These are phyloP conservation scores for Hylodesmum podocarpum DNA, from an alignment of 306 rosid species.

Conservation along the genomic window DNA sequence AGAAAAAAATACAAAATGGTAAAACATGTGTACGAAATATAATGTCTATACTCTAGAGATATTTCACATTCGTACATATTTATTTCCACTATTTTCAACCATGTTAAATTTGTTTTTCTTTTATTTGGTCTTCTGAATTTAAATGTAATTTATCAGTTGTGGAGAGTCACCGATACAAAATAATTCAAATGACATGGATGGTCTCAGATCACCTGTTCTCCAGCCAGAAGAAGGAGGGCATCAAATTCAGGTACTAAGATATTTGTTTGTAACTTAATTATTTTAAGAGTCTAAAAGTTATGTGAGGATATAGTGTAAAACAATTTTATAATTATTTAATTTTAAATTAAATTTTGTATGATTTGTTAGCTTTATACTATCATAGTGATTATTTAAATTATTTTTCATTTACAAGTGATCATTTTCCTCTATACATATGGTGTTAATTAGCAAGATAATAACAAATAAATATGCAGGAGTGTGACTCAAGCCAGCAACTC, in stretches of 20 bases:
- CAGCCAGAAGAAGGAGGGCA: constrained; percentile 41
- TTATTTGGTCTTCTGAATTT: not conserved
- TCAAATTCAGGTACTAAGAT: constrained; percentile 53
- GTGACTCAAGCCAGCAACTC: constrained; percentile 47
- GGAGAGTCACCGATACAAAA: constrained; percentile 58
- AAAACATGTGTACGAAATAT: not conserved
- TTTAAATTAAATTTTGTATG: too few relatives aligned
- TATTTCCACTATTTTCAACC: not conserved
- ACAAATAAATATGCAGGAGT: constrained; percentile 46
- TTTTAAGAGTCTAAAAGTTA: too few relatives aligned
- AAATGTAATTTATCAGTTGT: constrained; percentile 28
- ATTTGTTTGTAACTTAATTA: not conserved
- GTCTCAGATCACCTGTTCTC: constrained; percentile 38
- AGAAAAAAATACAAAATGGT: too few relatives aligned
- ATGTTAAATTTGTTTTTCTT: not conserved
- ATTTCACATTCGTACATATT: not conserved
- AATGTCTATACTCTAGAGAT: not conserved
- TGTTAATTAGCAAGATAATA: not conserved
- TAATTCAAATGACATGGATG: constrained; percentile 43
- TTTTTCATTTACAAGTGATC: not conserved
- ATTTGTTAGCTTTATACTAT: too few relatives aligned
- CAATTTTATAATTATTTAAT: too few relatives aligned
- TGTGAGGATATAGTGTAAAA: too few relatives aligned
- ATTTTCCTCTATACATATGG: not conserved
- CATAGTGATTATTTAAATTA: not conserved